Evolutionary conservation across 2,329 filamentous ascomycete species (phyloP), one percentile per base, ranked within the genome.

Genomic region (Pseudogymnoascus sp.): DNA sequence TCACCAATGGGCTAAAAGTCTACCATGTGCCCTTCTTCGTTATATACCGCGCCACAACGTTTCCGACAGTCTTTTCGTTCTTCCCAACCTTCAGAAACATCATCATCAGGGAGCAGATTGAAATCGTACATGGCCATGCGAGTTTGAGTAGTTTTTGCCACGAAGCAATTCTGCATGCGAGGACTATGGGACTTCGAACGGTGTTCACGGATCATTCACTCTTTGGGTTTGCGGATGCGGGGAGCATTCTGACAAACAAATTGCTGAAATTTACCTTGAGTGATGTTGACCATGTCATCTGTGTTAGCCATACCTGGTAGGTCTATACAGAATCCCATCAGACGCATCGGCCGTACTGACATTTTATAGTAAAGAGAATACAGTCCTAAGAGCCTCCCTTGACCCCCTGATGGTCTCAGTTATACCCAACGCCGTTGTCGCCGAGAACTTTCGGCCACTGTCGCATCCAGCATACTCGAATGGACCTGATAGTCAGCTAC

Each of bases 41-140:
- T 73, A 92, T 99, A 69, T 97, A 97, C 74, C 91, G 95, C 68
- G 89, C 92, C 65, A 86, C 92, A 4, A 95, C 92, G 11, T 93
- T 99, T 70, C 94, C 94, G 0, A 97, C 95, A 4, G 92, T 99
- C 71, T 97, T 97, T 78, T 97, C 93, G 30, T 97, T 96, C 78
- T 99, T 99, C 69, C 94, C 95, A 8, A 86, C 97, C n/a, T 92
- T 99, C 70, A 87, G 94, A 62, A 96, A 97, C 68, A 97, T 99
- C 69, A 85, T 97, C 64, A 89, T 99, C 64, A 86, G 94, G 50
- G 94, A 99, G 75, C 85, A 87, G 63, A 97, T 99, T 67, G 89
- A 97, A 74, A 99, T 99, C 69, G 92, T 99, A 0, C 94, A 99
- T 72, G 94, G 93, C n/a, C 94, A 99, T 78, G 93, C 84, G 33